These are phyloP conservation scores for Colletotrichum noveboracense DNA, from an alignment of 2,329 filamentous ascomycete species.

Conservation along the genomic window DNA sequence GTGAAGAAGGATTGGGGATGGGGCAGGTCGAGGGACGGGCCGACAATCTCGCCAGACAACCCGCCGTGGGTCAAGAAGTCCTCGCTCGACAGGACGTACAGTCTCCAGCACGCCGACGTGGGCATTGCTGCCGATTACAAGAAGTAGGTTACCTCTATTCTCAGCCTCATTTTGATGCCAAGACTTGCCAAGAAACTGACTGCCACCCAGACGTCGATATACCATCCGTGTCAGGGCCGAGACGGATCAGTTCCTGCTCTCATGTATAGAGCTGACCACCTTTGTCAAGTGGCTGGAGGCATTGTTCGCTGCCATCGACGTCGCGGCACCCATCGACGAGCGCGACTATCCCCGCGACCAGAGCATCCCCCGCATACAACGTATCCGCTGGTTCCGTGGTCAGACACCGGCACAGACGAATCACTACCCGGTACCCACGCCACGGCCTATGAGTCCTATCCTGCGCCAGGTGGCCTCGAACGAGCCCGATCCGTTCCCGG, in stretches of 20 bases:
- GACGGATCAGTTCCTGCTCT: conserved; percentile 75
- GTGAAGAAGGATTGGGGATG: conserved; percentile 63
- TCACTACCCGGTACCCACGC: conserved; percentile 18
- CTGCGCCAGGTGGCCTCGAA: neutral
- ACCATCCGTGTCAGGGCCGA: conserved; percentile 76
- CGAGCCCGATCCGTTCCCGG: conserved; percentile 4
- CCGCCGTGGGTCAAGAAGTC: conserved; percentile 58
- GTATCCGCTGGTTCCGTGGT: conserved; percentile 55
- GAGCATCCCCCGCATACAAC: conserved; percentile 63
- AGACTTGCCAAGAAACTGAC: conserved; percentile 20
- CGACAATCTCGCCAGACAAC: conserved; percentile 53
- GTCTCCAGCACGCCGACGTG: conserved; percentile 75
- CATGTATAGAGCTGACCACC: conserved; percentile 66
- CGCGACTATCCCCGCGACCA: conserved; percentile 68
- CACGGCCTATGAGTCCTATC: conserved; percentile 3
- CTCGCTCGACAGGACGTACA: conserved; percentile 69
- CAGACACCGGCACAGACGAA: conserved; percentile 34
- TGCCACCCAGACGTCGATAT: conserved; percentile 55
- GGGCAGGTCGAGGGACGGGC: conserved; percentile 50
- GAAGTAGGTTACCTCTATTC: conserved; percentile 54
- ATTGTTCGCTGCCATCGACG: conserved; percentile 75
- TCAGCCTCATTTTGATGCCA: conserved; percentile 15
- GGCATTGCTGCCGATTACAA: conserved; percentile 76
- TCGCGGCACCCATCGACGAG: conserved; percentile 74
- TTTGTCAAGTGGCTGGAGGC: conserved; percentile 74